Conservation (phyloP, 805 yeast genomes). For the Kregervanrija pseudodelftensis region DNA sequence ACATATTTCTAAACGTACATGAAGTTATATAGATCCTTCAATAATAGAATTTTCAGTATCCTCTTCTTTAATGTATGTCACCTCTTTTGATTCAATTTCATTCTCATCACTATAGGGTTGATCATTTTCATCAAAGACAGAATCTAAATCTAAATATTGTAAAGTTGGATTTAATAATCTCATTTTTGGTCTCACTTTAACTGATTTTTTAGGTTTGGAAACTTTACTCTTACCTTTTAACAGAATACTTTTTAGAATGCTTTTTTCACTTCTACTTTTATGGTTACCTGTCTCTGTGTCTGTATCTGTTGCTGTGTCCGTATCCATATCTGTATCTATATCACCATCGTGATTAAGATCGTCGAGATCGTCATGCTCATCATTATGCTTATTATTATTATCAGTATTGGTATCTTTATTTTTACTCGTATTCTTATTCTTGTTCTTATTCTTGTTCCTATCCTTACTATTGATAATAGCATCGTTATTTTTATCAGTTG, state of each 20-base stretch:
- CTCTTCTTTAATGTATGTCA: no score
- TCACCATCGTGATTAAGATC: not conserved
- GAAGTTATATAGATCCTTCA: no score
- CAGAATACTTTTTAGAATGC: not conserved
- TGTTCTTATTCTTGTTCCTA: not conserved
- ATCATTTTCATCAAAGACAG: constrained; percentile 4
- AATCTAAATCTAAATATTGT: constrained; percentile 11
- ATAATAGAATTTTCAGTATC: no score
- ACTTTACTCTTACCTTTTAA: constrained; percentile 4
- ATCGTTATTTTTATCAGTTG: not conserved
- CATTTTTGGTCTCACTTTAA: not conserved
- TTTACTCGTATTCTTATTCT: not conserved
- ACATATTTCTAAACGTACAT: no score
- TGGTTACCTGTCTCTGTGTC: not conserved
- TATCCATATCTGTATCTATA: not conserved
- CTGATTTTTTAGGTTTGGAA: constrained; percentile 1
- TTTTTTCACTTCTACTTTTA: not conserved
- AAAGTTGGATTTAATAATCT: constrained; percentile 14
- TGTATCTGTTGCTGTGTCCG: not conserved
- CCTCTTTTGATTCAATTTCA: no score
- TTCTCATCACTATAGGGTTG: no score
- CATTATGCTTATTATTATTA: not conserved
- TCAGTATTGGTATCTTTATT: not conserved
- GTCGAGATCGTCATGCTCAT: not conserved
- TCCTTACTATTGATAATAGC: not conserved